Percentiles rank a stretch among this genome's conserved stretches.
Conservation (phyloP, 306 rosid genomes). For the Potentilla sterilis region DNA sequence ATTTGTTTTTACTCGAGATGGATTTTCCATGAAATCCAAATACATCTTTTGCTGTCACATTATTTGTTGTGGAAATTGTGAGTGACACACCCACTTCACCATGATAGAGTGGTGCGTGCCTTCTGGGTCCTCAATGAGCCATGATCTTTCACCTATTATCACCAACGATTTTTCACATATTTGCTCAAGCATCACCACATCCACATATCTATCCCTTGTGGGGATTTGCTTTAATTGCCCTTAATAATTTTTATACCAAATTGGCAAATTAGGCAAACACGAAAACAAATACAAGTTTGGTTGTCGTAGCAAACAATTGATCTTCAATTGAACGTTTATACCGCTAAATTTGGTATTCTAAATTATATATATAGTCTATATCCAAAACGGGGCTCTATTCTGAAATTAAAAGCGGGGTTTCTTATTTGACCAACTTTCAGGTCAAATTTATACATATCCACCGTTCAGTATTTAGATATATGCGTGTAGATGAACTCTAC, state of each 20-base stretch:
- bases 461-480: too few relatives aligned
- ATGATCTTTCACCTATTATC: background rate
- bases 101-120: background rate
- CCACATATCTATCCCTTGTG: background rate
- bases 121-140: background rate
- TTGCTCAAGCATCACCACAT: background rate
- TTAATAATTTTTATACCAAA: background rate
- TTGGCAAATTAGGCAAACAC: background rate
- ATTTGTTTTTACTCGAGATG: background rate
- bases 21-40: background rate
- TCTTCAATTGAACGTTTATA: too few relatives aligned
- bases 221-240: background rate
- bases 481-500: too few relatives aligned
- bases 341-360: background rate
- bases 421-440: too few relatives aligned
- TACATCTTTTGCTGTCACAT: background rate
- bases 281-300: background rate
- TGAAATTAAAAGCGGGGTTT: too few relatives aligned
- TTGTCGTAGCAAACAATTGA: too few relatives aligned
- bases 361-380: too few relatives aligned
- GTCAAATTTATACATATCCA: too few relatives aligned
- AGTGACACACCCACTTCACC: background rate
- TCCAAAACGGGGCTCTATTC: too few relatives aligned
- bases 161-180: constrained; percentile 2
- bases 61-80: background rate